Evolutionary conservation across 257 asterid species (phyloP).

Genomic region (Coffea eugenioides): DNA sequence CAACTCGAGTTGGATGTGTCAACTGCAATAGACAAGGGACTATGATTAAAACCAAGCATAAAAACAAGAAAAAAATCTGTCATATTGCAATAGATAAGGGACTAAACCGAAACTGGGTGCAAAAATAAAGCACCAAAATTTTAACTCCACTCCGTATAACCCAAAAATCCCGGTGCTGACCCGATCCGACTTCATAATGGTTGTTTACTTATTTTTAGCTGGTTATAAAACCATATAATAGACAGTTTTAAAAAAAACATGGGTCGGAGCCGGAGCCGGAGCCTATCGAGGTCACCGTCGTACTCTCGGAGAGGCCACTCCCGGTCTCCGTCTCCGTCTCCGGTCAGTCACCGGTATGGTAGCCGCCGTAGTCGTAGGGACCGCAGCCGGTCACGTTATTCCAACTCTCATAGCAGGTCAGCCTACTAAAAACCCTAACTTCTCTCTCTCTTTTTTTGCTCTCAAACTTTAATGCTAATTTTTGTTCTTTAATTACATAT

Average conservation of each 20-base stretch:
- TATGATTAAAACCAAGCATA: too few species aligned
- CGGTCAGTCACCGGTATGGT: conserved; percentile 51
- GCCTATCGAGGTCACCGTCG: conserved; percentile 77
- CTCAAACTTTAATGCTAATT: background rate
- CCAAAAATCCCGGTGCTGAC: too few species aligned
- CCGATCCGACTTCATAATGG: too few species aligned
- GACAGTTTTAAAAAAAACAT: background rate
- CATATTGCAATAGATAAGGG: too few species aligned
- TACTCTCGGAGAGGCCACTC: conserved; percentile 63
- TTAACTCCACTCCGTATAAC: too few species aligned
- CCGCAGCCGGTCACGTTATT: conserved; percentile 55
- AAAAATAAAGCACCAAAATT: too few species aligned
- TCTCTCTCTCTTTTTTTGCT: background rate
- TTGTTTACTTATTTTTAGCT: too few species aligned
- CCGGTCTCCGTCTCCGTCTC: conserved; percentile 77
- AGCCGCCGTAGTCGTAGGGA: conserved; percentile 60
- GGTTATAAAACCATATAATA: too few species aligned
- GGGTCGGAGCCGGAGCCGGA: conserved; percentile 36
- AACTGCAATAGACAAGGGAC: too few species aligned
- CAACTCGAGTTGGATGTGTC: too few species aligned
- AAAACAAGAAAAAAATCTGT: too few species aligned
- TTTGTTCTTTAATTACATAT: background rate
- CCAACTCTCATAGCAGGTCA: conserved; percentile 55
- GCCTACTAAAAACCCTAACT: conserved; percentile 3
- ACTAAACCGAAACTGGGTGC: too few species aligned